phyloP scores from a whole-genome alignment of 1,284 basidiomycete genomes.

The Ganoderma multipileum region DNA sequence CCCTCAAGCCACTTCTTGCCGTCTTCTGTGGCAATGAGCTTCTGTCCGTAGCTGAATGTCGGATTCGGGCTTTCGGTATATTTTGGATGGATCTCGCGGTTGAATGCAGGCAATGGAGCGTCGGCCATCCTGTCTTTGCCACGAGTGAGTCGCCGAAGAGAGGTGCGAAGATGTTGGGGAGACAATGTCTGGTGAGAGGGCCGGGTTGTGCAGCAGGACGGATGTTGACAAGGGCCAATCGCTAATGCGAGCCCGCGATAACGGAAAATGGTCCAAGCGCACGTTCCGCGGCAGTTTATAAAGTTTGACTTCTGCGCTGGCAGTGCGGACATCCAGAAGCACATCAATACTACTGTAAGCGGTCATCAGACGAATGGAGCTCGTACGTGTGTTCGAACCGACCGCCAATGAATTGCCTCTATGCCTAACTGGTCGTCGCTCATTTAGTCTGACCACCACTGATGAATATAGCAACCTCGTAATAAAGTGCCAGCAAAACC shows the following conservation, averaged over 20 bases:
- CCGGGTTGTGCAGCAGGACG: neutral
- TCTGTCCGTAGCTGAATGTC: constrained; percentile 62
- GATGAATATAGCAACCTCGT: too few species aligned
- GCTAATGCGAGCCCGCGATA: neutral
- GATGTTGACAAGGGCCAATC: neutral
- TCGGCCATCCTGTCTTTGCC: neutral
- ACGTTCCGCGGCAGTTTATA: too few species aligned
- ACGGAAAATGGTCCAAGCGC: neutral
- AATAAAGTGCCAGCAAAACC: too few species aligned
- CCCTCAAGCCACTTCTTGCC: constrained; percentile 60
- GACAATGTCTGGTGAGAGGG: neutral
- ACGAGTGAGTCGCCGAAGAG: neutral
- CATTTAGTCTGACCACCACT: too few species aligned
- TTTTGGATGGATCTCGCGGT: constrained; percentile 31
- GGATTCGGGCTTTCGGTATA: constrained; percentile 63
- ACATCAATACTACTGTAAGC: too few species aligned
- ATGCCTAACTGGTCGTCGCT: too few species aligned
- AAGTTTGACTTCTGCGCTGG: too few species aligned
- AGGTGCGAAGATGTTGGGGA: neutral
- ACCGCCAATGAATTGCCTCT: too few species aligned
- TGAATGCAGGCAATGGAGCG: constrained; percentile 19
- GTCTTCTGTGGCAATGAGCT: constrained; percentile 51
- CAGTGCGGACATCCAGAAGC: too few species aligned
- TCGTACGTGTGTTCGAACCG: too few species aligned
- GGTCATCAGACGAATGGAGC: too few species aligned